Base-by-base conservation (phyloP, 2,329 filamentous ascomycete species). In the Talaromyces verruculosus region DNA sequence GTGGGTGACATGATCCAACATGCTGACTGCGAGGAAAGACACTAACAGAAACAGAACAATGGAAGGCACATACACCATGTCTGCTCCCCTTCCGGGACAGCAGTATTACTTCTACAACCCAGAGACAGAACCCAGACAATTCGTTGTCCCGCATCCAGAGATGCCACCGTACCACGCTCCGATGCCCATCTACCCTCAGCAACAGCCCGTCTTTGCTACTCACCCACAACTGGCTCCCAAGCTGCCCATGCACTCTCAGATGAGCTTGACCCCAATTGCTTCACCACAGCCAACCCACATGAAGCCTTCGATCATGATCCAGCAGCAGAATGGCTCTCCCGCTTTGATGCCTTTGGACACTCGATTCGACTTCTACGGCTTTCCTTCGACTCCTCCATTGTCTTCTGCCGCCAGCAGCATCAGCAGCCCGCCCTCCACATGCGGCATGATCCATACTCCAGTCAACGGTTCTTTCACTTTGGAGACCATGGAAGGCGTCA, bases 51-150 rank as follows among this genome's bases (percentile, higher is more conserved):
- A 11, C 17, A 57, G 37, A 33, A 66, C 80, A 82, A 92, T 92
- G 90, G 89, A 91, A 75, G 79, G 86, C 80, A 73, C 87, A 85
- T 84, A 84, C 73, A 76, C 80, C 69, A 80, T 83, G 73, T 80
- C 81, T 75, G 76, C 79, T 66, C 79, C 81, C 78, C 78, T 85
- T 73, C 87, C 91, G 84, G 88, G 85, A 68, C 89, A 91, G 80
- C 87, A 89, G 67, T 96, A 93, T 84, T 93, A 91, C 85, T 95
- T 93, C 84, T 96, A 94, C 83, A 89, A 88, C 74, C 88, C 90
- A 70, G 91, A 95, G 72, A 85, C 89, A 69, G 88, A 87, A 75
- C 89, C 93, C 43, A 61, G 25, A 57, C 65, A 69, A 22, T 66
- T 51, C 33, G 60, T 66, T 25, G 85, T 87, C 68, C 85, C 87